Conservation (phyloP, 2,329 filamentous ascomycete species). For the Dactylellina leptospora region DNA sequence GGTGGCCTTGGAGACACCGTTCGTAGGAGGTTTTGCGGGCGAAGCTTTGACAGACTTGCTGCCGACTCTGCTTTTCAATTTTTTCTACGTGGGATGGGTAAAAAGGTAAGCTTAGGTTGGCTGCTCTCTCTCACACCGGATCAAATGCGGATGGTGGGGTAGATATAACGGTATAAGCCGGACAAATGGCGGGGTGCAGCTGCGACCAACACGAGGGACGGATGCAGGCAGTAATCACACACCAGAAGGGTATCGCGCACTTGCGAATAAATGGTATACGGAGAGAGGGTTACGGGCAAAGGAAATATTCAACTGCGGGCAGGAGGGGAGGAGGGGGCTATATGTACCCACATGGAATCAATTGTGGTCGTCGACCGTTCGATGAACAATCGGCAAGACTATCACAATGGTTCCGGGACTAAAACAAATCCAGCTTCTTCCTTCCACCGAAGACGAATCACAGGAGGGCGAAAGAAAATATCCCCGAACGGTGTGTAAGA, state of each 20-base stretch:
- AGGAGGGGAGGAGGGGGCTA: conserved; percentile 47
- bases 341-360: conserved; percentile 54
- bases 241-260: background rate
- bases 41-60: conserved; percentile 45
- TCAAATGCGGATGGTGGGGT: conserved; percentile 1
- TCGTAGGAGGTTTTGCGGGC: conserved; percentile 22
- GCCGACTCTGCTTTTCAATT: conserved; percentile 49
- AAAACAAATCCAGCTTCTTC: no score
- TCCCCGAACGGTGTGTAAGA: conserved; percentile 42
- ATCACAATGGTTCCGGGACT: conserved; percentile 51
- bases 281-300: background rate
- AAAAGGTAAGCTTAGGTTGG: conserved; percentile 24
- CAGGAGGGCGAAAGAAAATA: conserved; percentile 31
- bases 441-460: conserved; percentile 9
- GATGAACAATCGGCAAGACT: conserved; percentile 22
- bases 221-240: background rate
- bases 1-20: conserved; percentile 44
- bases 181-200: background rate
- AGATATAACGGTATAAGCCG: background rate
- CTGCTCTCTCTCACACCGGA: background rate
- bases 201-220: background rate
- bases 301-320: background rate
- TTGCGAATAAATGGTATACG: background rate
- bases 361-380: conserved; percentile 48
- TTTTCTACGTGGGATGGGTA: conserved; percentile 30